Base-by-base conservation (phyloP, 768 basidiomycete species). In the Cubamyces lactineus region DNA sequence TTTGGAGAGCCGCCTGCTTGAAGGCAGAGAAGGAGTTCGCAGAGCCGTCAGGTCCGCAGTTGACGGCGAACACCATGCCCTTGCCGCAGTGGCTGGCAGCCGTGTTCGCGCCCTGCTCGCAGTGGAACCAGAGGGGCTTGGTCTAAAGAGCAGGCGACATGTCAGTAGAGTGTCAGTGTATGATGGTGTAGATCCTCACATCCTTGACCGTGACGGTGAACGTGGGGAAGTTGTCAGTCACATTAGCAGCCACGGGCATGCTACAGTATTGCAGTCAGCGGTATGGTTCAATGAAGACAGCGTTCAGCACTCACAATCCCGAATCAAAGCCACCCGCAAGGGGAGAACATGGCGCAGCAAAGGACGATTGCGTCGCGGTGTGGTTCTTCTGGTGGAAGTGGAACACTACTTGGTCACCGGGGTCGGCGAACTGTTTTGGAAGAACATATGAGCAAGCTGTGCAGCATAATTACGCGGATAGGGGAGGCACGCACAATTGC, bases 61-160 rank as follows among this genome's bases (percentile, higher is more conserved):
- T 87, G 69, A 87, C 79, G 19, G 84, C 81, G 69, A 87, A 86
- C 45, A 88, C 84, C 86, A 88, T 87, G 67, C 86, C 86, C 62
- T 74, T 66, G 57, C 85, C 84, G 66, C 87, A 87, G 71, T 88
- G 86, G 60, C 78, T 80, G 39, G 71, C 75, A 5, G 84, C 75
- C 2, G 81, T 83, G 42, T 78, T 75, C 45, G 74, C 78, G 53
- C 75, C 82, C 66, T 87, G 86, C 45, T 72, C 73, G 70, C 86
- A 87, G 76, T 81, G 82, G 3, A 86, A 75, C 86, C 86, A 87
- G 40, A 85, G 74, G 4, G 86, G 85, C 40, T 78, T 67, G 7
- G 82, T 84, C 84, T 85, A 21, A 5, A 58, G 34, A 59, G 53
- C 53, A 30, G 23, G 26, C 54, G 28, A 57, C 46, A n/a, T 16